A percentile compares a stretch with the other conserved stretches of the same genome.
Evolutionary conservation across 2,329 filamentous ascomycete species (phyloP).

Genomic region (Cadophora sp.): DNA sequence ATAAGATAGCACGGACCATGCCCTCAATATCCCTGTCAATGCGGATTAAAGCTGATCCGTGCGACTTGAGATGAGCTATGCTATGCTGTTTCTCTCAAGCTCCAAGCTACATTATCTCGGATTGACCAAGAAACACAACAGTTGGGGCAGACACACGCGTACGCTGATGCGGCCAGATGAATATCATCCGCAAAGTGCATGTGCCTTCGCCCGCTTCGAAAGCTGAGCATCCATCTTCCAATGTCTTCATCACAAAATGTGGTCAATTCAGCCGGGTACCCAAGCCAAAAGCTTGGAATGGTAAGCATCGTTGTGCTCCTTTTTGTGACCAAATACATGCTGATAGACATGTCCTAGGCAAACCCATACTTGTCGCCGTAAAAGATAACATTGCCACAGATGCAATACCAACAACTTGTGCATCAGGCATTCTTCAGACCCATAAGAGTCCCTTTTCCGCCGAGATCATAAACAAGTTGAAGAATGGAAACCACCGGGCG

Average conservation of each 20-base stretch:
- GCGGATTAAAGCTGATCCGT: slow-evolving; percentile 8
- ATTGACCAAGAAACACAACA: background rate
- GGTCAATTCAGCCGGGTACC: background rate
- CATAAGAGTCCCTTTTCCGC: slow-evolving; percentile 83
- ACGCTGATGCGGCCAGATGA: slow-evolving; percentile 7
- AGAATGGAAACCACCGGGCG: slow-evolving; percentile 60
- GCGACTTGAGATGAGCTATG: too few species aligned
- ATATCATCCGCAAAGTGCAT: background rate
- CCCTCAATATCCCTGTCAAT: background rate
- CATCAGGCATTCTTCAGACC: slow-evolving; percentile 73
- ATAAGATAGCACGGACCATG: slow-evolving; percentile 7
- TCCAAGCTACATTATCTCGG: background rate
- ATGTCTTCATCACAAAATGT: background rate
- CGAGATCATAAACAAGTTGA: slow-evolving; percentile 76
- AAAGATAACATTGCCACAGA: slow-evolving; percentile 80
- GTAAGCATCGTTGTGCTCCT: background rate
- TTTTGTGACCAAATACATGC: background rate
- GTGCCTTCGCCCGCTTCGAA: background rate
- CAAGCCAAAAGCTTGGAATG: background rate
- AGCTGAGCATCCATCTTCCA: background rate
- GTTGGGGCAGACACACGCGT: background rate
- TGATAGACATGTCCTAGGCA: slow-evolving; percentile 4
- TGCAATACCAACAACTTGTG: slow-evolving; percentile 79
- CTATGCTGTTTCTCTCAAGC: too few species aligned
- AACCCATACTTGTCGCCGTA: slow-evolving; percentile 49